Evolutionary conservation across 768 basidiomycete species (phyloP).

Genomic region (Scleroderma citrinum): DNA sequence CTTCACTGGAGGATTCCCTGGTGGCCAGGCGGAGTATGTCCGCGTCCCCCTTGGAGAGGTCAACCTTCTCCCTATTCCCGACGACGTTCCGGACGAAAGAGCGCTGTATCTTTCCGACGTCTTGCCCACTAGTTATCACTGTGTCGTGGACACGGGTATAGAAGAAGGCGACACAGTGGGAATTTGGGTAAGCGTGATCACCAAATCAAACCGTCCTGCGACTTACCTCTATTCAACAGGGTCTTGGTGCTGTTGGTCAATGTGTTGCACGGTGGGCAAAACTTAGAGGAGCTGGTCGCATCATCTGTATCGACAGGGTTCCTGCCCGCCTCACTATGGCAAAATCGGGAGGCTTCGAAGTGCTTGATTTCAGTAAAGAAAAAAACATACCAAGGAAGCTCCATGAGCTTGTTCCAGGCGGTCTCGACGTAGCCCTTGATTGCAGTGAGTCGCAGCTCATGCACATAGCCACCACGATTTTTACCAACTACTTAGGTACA

Average conservation of each 20-base stretch:
- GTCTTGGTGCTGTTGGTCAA: conserved; percentile 63
- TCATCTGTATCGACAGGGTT: conserved; percentile 68
- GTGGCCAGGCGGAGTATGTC: conserved; percentile 71
- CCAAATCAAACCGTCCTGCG: neutral
- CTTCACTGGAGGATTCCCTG: conserved; percentile 67
- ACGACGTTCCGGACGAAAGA: conserved; percentile 58
- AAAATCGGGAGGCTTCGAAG: conserved; percentile 45
- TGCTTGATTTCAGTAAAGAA: conserved; percentile 49
- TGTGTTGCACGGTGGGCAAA: conserved; percentile 55
- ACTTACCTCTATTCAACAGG: conserved; percentile 27
- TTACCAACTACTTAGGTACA: conserved; percentile 30
- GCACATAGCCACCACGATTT: neutral
- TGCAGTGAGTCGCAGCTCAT: conserved; percentile 31
- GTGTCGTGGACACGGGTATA: conserved; percentile 69
- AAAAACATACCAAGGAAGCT: conserved; percentile 46
- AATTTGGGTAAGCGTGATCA: conserved; percentile 50
- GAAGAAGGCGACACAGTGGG: conserved; percentile 64
- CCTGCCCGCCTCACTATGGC: conserved; percentile 45
- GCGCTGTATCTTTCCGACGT: conserved; percentile 55
- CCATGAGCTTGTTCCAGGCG: conserved; percentile 55
- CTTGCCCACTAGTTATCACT: conserved; percentile 68
- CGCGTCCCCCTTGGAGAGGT: conserved; percentile 66
- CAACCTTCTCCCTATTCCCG: conserved; percentile 66
- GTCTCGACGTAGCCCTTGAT: conserved; percentile 60
- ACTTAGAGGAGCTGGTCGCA: conserved; percentile 60